phyloP scores from a whole-genome alignment of 495 filamentous ascomycete species.

The Penicillium longicatenatum region DNA sequence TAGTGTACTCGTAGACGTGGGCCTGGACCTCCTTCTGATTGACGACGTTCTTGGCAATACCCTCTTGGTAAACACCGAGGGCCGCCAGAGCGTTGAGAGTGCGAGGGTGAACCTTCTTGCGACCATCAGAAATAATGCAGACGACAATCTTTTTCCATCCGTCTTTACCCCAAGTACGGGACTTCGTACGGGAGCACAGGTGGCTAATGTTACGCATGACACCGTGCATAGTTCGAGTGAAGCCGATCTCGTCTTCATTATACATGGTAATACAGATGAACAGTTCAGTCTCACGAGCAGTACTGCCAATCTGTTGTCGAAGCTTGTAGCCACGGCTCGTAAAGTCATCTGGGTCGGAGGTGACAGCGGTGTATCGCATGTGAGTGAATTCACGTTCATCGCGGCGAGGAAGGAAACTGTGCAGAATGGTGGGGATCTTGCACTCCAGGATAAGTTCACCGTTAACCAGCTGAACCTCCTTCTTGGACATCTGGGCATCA shows the following conservation, averaged over 20 bases:
- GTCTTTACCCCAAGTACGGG: constrained; percentile 92
- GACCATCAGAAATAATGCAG: constrained; percentile 91
- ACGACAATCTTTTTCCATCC: constrained; percentile 99
- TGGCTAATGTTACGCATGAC: constrained; percentile 98
- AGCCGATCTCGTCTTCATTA: constrained; percentile 95
- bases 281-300: constrained; percentile 89
- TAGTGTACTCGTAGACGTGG: constrained; percentile 98
- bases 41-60: constrained; percentile 97
- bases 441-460: constrained; percentile 97
- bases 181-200: constrained; percentile 90
- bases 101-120: constrained; percentile 89
- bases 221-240: constrained; percentile 97
- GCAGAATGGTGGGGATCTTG: constrained; percentile 96
- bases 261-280: constrained; percentile 99
- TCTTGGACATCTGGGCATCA: constrained; percentile 85
- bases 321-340: constrained; percentile 85
- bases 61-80: constrained; percentile 98
- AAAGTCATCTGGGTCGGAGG: constrained; percentile 97
- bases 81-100: constrained; percentile 95
- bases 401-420: constrained; percentile 88
- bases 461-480: constrained; percentile 93
- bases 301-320: constrained; percentile 89
- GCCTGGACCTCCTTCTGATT: constrained; percentile 83
- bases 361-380: constrained; percentile 99
- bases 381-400: constrained; percentile 98